Evolutionary conservation across 1,139 yeast species (phyloP).

Genomic region (Protomyces gravidus): DNA sequence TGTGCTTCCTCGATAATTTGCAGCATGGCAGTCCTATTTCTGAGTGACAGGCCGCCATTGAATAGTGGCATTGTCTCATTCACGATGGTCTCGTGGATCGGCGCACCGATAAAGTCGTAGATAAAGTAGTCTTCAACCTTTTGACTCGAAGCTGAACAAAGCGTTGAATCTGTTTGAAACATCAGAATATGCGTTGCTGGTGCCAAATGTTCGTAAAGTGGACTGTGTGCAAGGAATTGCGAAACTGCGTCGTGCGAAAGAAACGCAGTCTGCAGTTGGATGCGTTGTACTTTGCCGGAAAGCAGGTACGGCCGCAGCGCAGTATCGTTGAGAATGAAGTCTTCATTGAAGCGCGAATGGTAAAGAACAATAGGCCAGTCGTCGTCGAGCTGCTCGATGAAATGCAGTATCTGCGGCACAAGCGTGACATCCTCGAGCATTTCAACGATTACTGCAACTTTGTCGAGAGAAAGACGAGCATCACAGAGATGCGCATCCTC

Average conservation of each 20-base stretch:
- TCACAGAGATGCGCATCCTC: neutral
- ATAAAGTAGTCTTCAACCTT: conserved; percentile 10
- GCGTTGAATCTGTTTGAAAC: conserved; percentile 15
- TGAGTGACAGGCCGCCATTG: conserved; percentile 19
- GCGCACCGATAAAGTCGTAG: conserved; percentile 21
- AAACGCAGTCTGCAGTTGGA: neutral
- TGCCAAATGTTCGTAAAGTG: conserved; percentile 10
- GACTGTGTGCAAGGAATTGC: neutral
- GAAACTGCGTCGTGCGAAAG: conserved; percentile 3
- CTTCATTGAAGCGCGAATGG: conserved; percentile 14
- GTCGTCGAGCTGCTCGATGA: conserved; percentile 8
- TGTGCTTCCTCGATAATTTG: neutral
- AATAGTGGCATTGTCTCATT: neutral
- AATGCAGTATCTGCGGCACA: conserved; percentile 7
- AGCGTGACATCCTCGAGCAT: conserved; percentile 2
- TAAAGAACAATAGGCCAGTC: conserved; percentile 21
- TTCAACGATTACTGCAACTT: conserved; percentile 20
- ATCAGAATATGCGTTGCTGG: conserved; percentile 16
- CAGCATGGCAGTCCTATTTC: conserved; percentile 11
- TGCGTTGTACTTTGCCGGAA: conserved; percentile 9
- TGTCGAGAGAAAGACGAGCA: neutral
- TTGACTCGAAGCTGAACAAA: conserved; percentile 7
- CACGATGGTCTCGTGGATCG: neutral
- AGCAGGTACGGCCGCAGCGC: neutral
- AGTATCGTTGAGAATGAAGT: neutral